Evolutionary conservation across 1,139 yeast genomes (phyloP), one percentile per base, ranked within the genome.

Genomic region (Lodderomyces margitis): DNA sequence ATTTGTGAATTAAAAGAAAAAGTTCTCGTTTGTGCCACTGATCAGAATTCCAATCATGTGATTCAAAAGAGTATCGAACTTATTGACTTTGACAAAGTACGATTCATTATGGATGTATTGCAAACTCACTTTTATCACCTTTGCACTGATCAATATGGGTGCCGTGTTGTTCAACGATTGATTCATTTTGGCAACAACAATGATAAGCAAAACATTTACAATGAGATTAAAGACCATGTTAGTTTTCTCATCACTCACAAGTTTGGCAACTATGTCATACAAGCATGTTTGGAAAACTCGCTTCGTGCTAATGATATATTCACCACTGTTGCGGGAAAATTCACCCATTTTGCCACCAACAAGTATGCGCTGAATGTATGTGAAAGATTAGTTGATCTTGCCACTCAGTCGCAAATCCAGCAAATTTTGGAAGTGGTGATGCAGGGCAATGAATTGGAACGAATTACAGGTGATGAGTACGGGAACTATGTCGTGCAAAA

Each of bases 281-380:
- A 94, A 62, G 97, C 92, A 59, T 86, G 92, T 40, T 78, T 94
- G 50, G 96, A 91, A 61, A 80, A 86, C 46, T 95, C 95, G 9
- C 74, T 74, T 21, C 62, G 70, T 2, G 67, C 66, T 21, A 74
- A 69, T 45, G 68, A 62, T 33, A 68, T 72, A 31, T 57, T 72
- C 37, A 58, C 61, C 36, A 66, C 72, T 21, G 78, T 71, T 3
- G 57, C 70, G 30, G 75, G 74, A 21, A 81, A 87, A 25, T 82
- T 92, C 39, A 87, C 92, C 27, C 80, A 78, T 40, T 84, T 89
- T 48, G 87, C 96, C 12, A 85, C 88, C 54, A 98, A 94, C 68
- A 94, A 94, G 62, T 94, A 89, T 71, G 98, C 98, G 2, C 88
- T 97, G 1, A 94, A 94, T 62, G 98, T 94, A 21, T 95, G 92